Conservation (phyloP, 192 early-diverging fungal species). For the Cladochytrium replicatum region DNA sequence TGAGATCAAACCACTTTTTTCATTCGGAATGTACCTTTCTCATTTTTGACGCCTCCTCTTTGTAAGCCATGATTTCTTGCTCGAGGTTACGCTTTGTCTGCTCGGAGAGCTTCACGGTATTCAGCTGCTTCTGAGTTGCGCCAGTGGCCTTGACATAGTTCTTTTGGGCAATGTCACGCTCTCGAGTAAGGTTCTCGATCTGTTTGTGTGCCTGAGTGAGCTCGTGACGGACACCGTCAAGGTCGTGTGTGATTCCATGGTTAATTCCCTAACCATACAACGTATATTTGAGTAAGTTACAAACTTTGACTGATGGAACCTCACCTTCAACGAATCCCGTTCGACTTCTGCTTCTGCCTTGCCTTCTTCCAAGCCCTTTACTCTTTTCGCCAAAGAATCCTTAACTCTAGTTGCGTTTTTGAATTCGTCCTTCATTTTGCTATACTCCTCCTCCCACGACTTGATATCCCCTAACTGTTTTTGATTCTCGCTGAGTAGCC, state of each 20-base stretch:
- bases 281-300: conserved; percentile 3
- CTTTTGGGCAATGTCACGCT: conserved; percentile 50
- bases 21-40: conserved; percentile 28
- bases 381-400: conserved; percentile 31
- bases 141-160: conserved; percentile 45
- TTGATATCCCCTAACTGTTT: conserved; percentile 31
- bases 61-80: conserved; percentile 48
- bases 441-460: conserved; percentile 36
- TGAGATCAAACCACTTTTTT: conserved; percentile 4
- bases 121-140: conserved; percentile 42
- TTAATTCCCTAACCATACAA: conserved; percentile 21
- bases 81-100: conserved; percentile 50
- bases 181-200: conserved; percentile 34
- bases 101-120: conserved; percentile 43
- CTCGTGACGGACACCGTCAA: conserved; percentile 28
- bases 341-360: conserved; percentile 44
- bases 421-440: conserved; percentile 30
- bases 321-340: conserved; percentile 33
- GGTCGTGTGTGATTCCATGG: conserved; percentile 27
- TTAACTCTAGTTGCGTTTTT: conserved; percentile 25
- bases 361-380: conserved; percentile 37
- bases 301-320: background rate
- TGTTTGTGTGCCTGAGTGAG: conserved; percentile 27
- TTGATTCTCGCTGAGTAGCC: conserved; percentile 33
- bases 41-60: conserved; percentile 53